Conservation (phyloP, 2,329 filamentous ascomycete species). For the Alternaria brassicicola region DNA sequence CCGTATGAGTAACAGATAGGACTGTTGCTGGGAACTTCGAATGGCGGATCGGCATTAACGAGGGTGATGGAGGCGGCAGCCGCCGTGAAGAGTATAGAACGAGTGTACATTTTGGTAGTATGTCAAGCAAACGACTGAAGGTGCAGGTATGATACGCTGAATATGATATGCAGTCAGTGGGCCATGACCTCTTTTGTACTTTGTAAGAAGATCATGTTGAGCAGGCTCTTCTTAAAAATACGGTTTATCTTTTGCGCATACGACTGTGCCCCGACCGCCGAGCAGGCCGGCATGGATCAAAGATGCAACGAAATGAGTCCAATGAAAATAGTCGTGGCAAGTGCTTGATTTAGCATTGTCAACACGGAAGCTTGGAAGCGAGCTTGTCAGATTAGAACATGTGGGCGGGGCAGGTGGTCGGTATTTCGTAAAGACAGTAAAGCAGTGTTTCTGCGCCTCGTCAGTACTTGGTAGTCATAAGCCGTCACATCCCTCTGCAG, state of each 20-base stretch:
- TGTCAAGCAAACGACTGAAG: slow-evolving; percentile 4
- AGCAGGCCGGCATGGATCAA: slow-evolving; percentile 9
- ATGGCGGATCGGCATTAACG: slow-evolving; percentile 9
- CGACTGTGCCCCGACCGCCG: slow-evolving; percentile 2
- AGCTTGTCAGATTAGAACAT: slow-evolving; percentile 24
- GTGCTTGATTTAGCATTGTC: slow-evolving; percentile 15
- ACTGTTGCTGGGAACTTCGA: slow-evolving; percentile 23
- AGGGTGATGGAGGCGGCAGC: slow-evolving; percentile 35
- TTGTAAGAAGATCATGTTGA: slow-evolving; percentile 9
- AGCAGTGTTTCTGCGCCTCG: slow-evolving; percentile 21
- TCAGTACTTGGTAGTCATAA: background rate
- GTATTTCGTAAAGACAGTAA: slow-evolving; percentile 16
- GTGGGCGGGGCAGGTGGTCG: slow-evolving; percentile 22
- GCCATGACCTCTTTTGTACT: slow-evolving; percentile 30
- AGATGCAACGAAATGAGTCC: slow-evolving; percentile 23
- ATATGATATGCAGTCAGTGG: slow-evolving; percentile 14
- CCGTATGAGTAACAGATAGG: slow-evolving; percentile 46
- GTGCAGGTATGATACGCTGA: background rate
- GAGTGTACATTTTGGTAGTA: slow-evolving; percentile 30
- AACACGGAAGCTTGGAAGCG: slow-evolving; percentile 20
- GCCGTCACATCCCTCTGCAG: background rate
- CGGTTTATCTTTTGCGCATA: slow-evolving; percentile 15
- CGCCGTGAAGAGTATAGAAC: slow-evolving; percentile 29
- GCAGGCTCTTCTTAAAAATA: slow-evolving; percentile 10
- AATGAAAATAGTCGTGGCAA: slow-evolving; percentile 27